These are phyloP conservation scores for Colletotrichum sp. DNA, from an alignment of 2,329 filamentous ascomycete genomes.

Conservation along the genomic window DNA sequence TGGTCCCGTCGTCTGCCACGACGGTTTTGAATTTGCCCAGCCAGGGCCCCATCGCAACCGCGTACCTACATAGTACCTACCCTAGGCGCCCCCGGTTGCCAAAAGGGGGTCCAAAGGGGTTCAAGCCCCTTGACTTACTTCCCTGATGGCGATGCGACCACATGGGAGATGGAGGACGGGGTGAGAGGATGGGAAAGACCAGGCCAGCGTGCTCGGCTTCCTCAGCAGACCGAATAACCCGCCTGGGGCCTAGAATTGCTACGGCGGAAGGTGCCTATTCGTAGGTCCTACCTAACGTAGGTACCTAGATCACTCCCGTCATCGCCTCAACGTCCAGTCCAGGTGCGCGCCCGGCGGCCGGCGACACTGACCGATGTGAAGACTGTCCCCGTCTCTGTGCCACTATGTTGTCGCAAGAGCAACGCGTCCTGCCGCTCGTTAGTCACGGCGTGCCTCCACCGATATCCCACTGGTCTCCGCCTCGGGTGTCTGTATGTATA, in stretches of 20 bases:
- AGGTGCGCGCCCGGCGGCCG: too few relatives aligned
- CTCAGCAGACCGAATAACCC: not conserved
- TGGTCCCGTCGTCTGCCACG: not conserved
- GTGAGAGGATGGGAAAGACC: not conserved
- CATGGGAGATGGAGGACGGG: not conserved
- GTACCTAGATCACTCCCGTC: too few relatives aligned
- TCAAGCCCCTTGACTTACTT: not conserved
- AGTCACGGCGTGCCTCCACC: slow-evolving; percentile 12
- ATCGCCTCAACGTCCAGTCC: too few relatives aligned
- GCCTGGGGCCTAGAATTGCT: not conserved
- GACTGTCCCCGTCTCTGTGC: not conserved
- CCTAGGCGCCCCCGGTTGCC: not conserved
- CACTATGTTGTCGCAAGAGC: slow-evolving; percentile 11
- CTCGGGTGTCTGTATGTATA: not conserved
- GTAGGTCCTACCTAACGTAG: too few relatives aligned
- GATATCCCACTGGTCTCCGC: not conserved
- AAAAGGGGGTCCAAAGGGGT: not conserved
- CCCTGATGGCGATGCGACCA: not conserved
- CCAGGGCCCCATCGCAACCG: not conserved
- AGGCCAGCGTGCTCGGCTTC: not conserved
- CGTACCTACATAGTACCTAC: not conserved
- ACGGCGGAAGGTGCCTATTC: too few relatives aligned
- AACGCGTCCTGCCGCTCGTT: slow-evolving; percentile 11
- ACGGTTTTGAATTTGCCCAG: not conserved
- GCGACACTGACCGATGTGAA: not conserved